Evolutionary conservation across 73 alveolate species (phyloP), one percentile per base, ranked within the genome.

Genomic region (Paramecium tetraurelia): DNA sequence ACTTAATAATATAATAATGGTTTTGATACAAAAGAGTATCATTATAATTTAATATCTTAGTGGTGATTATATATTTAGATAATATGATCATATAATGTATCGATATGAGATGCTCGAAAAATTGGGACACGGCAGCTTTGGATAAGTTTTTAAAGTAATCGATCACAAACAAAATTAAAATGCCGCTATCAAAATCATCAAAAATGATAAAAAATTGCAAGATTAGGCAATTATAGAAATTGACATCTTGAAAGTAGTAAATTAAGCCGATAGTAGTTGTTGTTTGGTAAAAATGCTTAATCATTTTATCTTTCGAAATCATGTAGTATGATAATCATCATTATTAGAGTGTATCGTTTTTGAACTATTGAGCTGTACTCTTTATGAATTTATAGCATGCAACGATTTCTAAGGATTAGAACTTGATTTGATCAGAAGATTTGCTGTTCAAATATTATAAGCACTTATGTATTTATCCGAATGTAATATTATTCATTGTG

Each of bases 71-170:
- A 93, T 85, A 31, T 80, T 75, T 40, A 92, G 86, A 89, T 33
- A 68, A n/a, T 94, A 95, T 41, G 99, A 98, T 76, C 96, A 95
- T 75, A 92, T 98, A 57, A 86, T 94, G 71, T 97, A 97, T 77
- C 85, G 98, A 75, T 97, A 92, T 94, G 99, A 98, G 86, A 86
- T 98, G 38, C 41, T 98, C 7, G 94, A 97, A 59, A 88, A 84
- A 46, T 68, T 97, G 50, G 99, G 99, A 50, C 96, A 97, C 68
- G 99, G 99, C 1, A 92, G 98, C 4, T 98, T 96, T 89, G 99
- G 99, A 9, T 92, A 86, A 29, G 98, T 97, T 27, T 50, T 93
- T 57, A 96, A 95, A 94, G 95, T 97, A 20, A 86, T 59, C 86
- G 99, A 98, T 93, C 97, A 98, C 46, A 92, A 95, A 58, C 77